phyloP scores from a whole-genome alignment of 2,329 filamentous ascomycete genomes.

The Phyllosticta paracitricarpa region DNA sequence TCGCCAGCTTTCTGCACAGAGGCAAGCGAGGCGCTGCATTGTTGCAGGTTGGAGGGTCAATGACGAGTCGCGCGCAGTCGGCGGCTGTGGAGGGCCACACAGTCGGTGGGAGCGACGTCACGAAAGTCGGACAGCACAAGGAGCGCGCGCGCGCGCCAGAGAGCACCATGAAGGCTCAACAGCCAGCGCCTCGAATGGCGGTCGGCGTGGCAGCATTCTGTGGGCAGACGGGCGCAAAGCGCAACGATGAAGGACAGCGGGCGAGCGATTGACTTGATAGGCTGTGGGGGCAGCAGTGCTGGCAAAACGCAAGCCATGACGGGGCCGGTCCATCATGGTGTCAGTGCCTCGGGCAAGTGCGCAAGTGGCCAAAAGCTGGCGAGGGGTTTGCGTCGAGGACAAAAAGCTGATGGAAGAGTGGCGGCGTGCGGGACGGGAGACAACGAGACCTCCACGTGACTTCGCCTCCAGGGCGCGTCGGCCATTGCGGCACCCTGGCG shows the following conservation, averaged over 20 bases:
- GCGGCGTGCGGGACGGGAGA: not conserved
- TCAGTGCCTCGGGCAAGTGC: slow-evolving; percentile 6
- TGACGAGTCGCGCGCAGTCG: not conserved
- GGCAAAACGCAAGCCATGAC: slow-evolving; percentile 9
- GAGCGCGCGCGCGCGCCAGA: slow-evolving; percentile 4
- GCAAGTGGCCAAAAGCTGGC: slow-evolving; percentile 7
- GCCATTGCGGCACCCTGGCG: not conserved
- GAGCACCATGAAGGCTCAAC: not conserved
- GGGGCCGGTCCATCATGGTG: slow-evolving; percentile 6
- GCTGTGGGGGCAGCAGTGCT: slow-evolving; percentile 11
- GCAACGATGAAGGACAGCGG: slow-evolving; percentile 4
- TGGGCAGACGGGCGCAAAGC: not conserved
- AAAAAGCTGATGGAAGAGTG: not conserved
- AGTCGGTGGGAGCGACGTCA: not conserved
- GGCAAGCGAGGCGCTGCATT: not conserved
- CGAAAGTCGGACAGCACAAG: slow-evolving; percentile 1
- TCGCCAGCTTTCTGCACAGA: not conserved
- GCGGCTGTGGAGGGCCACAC: not conserved
- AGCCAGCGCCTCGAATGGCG: not conserved
- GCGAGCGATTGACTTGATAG: slow-evolving; percentile 14
- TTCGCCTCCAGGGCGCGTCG: not conserved
- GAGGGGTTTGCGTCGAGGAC: not conserved
- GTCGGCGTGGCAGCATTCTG: not conserved
- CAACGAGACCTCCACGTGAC: not conserved
- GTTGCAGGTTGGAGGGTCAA: not conserved